A percentile compares a stretch with the other conserved stretches of the same genome.
Conservation (phyloP, 768 basidiomycete genomes). For the Hemileccinum impolitum region DNA sequence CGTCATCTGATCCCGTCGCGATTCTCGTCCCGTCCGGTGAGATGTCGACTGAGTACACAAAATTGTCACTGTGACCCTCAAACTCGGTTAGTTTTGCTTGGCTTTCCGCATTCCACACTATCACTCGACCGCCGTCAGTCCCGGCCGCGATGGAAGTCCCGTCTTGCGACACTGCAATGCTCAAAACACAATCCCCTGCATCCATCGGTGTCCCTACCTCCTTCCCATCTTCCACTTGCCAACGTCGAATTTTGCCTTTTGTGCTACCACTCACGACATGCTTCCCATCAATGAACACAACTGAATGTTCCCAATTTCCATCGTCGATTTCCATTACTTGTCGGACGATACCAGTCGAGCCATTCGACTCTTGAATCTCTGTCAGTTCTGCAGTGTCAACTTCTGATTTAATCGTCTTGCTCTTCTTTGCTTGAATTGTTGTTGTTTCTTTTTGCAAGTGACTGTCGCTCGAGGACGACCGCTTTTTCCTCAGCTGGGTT, state of each 20-base stretch:
- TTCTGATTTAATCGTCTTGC: too few species aligned
- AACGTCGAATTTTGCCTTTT: background rate
- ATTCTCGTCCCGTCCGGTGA: constrained; percentile 12
- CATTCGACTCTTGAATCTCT: too few species aligned
- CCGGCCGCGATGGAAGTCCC: background rate
- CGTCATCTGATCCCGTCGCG: background rate
- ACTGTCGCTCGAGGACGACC: too few species aligned
- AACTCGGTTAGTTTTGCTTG: background rate
- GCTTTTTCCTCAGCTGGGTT: too few species aligned
- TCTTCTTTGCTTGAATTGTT: too few species aligned
- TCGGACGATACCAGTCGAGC: too few species aligned
- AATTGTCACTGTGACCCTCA: background rate
- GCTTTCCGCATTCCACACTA: background rate
- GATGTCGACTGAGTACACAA: constrained; percentile 1
- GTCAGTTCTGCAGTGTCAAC: too few species aligned
- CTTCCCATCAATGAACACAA: background rate
- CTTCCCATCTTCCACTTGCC: background rate
- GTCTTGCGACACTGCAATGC: background rate
- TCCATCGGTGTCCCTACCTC: background rate
- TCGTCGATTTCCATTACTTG: too few species aligned
- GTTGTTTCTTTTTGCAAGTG: too few species aligned
- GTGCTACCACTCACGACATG: background rate
- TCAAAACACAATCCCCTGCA: background rate
- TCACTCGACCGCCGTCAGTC: background rate
- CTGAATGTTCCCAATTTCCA: too few species aligned